Conservation (phyloP, 1,284 basidiomycete genomes). For the Trichosporon asahii region DNA sequence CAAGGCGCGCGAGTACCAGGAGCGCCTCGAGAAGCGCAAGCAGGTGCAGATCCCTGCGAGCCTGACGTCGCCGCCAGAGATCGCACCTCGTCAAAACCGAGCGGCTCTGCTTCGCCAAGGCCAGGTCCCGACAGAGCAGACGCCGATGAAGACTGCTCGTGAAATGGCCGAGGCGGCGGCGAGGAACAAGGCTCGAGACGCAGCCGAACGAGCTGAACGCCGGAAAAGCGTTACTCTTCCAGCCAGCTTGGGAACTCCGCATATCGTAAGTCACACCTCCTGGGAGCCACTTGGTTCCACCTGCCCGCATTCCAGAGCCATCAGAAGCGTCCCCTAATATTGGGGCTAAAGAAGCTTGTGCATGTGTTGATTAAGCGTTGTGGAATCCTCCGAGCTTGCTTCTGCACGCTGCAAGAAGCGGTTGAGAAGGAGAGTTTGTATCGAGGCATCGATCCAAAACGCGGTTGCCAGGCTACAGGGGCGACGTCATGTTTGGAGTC, state of each 20-base stretch:
- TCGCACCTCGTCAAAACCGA: constrained; percentile 21
- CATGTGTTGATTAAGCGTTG: constrained; percentile 8
- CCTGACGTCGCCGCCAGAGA: constrained; percentile 20
- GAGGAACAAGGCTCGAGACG: constrained; percentile 31
- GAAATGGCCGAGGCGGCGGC: constrained; percentile 31
- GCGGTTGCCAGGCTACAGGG: constrained; percentile 6
- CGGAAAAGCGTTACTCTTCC: constrained; percentile 35
- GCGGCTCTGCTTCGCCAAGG: constrained; percentile 24
- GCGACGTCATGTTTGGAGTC: neutral
- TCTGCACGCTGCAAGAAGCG: neutral
- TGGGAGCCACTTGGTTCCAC: neutral
- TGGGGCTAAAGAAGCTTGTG: constrained; percentile 8
- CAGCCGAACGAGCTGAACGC: constrained; percentile 33
- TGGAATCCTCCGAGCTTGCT: constrained; percentile 4
- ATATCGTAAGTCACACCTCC: constrained; percentile 10
- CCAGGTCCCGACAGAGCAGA: neutral
- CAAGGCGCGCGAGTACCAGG: constrained; percentile 30
- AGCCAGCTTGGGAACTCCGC: constrained; percentile 26
- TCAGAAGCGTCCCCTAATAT: neutral
- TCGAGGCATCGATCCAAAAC: neutral
- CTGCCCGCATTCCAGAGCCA: neutral
- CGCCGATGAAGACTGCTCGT: constrained; percentile 7
- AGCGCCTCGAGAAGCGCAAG: constrained; percentile 31
- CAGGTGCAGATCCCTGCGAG: constrained; percentile 32
- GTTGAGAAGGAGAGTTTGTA: neutral